Evolutionary conservation across 1,284 basidiomycete genomes (phyloP).

Genomic region (Fereydounia khargensis): DNA sequence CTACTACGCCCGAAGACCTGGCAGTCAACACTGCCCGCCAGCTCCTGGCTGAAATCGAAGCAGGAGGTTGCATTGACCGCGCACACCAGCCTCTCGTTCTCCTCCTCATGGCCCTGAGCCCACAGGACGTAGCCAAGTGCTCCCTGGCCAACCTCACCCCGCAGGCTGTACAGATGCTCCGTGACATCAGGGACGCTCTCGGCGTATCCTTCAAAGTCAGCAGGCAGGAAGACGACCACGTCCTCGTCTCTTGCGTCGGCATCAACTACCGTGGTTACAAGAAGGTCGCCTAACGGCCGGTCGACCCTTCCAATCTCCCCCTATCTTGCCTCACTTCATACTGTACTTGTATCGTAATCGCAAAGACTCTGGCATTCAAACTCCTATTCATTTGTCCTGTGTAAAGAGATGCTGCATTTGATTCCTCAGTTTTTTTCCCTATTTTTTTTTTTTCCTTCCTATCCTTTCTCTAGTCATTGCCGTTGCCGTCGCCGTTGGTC

Average conservation of each 20-base stretch:
- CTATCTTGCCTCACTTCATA: too few species aligned
- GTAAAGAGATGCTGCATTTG: too few species aligned
- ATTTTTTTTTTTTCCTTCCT: too few species aligned
- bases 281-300: conserved; percentile 32
- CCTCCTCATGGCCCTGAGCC: conserved; percentile 88
- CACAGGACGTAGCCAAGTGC: conserved; percentile 90
- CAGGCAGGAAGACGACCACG: not conserved
- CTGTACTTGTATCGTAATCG: too few species aligned
- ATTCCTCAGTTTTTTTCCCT: too few species aligned
- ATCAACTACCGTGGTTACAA: conserved; percentile 48
- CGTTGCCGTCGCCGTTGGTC: too few species aligned
- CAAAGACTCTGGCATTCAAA: too few species aligned
- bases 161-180: conserved; percentile 78
- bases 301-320: too few species aligned
- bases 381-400: too few species aligned
- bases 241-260: conserved; percentile 45
- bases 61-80: conserved; percentile 85
- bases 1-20: conserved; percentile 76
- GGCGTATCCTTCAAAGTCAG: conserved; percentile 66
- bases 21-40: conserved; percentile 75
- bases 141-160: conserved; percentile 75
- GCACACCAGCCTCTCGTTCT: conserved; percentile 85
- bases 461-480: too few species aligned
- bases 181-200: conserved; percentile 78
- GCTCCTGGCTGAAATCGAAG: conserved; percentile 74